These are phyloP conservation scores for Pleoardoris graminearum DNA, from an alignment of 2,329 filamentous ascomycete genomes.

Conservation along the genomic window DNA sequence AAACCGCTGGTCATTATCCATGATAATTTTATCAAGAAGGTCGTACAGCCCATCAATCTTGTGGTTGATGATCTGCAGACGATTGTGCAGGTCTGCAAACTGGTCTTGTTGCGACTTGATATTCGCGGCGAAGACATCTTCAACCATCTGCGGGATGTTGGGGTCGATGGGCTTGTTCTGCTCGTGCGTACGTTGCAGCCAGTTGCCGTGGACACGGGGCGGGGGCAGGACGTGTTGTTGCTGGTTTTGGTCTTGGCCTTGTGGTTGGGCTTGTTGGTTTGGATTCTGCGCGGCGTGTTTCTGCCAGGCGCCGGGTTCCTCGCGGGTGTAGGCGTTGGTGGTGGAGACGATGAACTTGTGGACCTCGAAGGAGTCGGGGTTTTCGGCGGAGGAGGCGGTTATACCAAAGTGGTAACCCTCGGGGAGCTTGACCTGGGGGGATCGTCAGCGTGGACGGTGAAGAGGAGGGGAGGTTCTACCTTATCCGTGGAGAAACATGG, in stretches of 20 bases:
- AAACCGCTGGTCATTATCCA: conserved; percentile 60
- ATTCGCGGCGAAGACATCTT: conserved; percentile 49
- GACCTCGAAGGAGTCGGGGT: conserved; percentile 90
- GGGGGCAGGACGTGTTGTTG: conserved; percentile 21
- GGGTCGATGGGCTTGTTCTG: conserved; percentile 30
- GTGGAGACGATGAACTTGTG: conserved; percentile 80
- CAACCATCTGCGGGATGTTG: conserved; percentile 45
- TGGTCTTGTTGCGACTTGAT: conserved; percentile 59
- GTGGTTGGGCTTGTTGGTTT: conserved; percentile 17
- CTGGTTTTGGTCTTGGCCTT: conserved; percentile 28
- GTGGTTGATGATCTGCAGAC: conserved; percentile 73
- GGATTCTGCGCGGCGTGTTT: conserved; percentile 37
- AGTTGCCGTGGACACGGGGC: conserved; percentile 11
- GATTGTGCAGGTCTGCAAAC: conserved; percentile 83
- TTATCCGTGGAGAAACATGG: conserved; percentile 82
- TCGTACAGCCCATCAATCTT: conserved; percentile 67
- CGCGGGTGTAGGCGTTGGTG: conserved; percentile 42
- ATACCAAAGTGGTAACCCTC: conserved; percentile 82
- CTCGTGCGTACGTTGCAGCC: conserved; percentile 25
- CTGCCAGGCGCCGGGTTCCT: conserved; percentile 38
- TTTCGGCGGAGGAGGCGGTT: conserved; percentile 85
- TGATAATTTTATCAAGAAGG: conserved; percentile 56
- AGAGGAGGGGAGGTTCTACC: conserved; percentile 35
- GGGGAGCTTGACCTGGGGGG: conserved; percentile 69
- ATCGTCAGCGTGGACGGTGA: conserved; percentile 7